A percentile compares a stretch with the other conserved stretches of the same genome.
Evolutionary conservation across 495 filamentous ascomycete species (phyloP).

Genomic region (Schizothecium vesticola): DNA sequence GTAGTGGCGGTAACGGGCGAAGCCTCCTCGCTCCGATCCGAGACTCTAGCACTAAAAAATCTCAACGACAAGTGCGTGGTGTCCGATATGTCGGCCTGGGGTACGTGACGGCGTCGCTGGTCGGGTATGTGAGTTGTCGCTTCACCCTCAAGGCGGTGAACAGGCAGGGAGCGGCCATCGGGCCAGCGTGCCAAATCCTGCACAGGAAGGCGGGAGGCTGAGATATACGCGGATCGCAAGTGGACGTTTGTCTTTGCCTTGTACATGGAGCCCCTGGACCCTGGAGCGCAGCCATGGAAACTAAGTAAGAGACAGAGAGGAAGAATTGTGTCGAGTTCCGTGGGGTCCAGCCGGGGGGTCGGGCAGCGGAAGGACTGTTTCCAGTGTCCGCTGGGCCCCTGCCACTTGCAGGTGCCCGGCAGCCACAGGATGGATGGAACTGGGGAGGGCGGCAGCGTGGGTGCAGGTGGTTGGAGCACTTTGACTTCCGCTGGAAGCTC

Average conservation of each 20-base stretch:
- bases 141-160: slow-evolving; percentile 26
- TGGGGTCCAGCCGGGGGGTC: too few species aligned
- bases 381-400: too few species aligned
- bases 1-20: too few species aligned
- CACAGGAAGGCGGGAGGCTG: background rate
- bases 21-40: too few species aligned
- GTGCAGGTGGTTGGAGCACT: too few species aligned
- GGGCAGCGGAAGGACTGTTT: background rate
- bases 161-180: slow-evolving; percentile 7
- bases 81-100: background rate
- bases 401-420: too few species aligned
- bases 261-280: background rate
- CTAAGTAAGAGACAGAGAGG: too few species aligned
- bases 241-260: background rate
- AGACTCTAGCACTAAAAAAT: too few species aligned
- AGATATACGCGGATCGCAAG: background rate
- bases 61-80: too few species aligned
- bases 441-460: too few species aligned
- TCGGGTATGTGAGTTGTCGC: slow-evolving; percentile 38
- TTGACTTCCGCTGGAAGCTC: background rate
- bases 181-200: background rate
- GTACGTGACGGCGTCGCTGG: slow-evolving; percentile 36
- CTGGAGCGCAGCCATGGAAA: background rate
- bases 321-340: too few species aligned
- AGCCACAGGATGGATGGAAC: too few species aligned